These are phyloP conservation scores for Suillus placidus DNA, from an alignment of 768 basidiomycete genomes.

Conservation along the genomic window DNA sequence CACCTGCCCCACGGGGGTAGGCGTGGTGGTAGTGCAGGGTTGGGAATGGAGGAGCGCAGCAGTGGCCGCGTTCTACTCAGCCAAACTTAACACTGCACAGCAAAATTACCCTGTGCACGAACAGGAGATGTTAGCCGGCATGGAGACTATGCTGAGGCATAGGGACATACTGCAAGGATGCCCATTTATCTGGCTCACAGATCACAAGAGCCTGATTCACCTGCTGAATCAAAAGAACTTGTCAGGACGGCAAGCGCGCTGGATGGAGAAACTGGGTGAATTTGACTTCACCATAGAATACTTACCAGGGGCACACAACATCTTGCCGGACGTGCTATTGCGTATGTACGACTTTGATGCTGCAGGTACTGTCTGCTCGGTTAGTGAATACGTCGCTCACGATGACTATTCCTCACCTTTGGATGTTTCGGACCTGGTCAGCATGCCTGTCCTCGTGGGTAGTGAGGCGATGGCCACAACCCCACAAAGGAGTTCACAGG, in stretches of 20 bases:
- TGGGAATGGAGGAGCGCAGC: slow-evolving; percentile 25
- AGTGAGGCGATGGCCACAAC: too few relatives aligned
- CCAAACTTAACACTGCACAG: slow-evolving; percentile 20
- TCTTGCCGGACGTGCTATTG: slow-evolving; percentile 30
- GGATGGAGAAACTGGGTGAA: slow-evolving; percentile 35
- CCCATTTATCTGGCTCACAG: slow-evolving; percentile 32
- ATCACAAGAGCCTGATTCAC: slow-evolving; percentile 30
- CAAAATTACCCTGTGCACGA: slow-evolving; percentile 45
- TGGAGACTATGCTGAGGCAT: slow-evolving; percentile 37
- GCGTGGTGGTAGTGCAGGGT: slow-evolving; percentile 32
- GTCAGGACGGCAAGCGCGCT: slow-evolving; percentile 37
- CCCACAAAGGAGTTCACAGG: too few relatives aligned
- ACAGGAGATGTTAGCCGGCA: slow-evolving; percentile 39
- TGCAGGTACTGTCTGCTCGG: background rate
- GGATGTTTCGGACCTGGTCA: too few relatives aligned
- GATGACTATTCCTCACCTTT: too few relatives aligned
- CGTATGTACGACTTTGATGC: slow-evolving; percentile 16
- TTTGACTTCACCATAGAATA: slow-evolving; percentile 35
- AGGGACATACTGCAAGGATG: slow-evolving; percentile 34
- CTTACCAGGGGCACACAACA: slow-evolving; percentile 30
- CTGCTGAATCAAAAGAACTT: slow-evolving; percentile 37
- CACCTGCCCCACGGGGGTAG: slow-evolving; percentile 32
- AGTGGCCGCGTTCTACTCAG: slow-evolving; percentile 38
- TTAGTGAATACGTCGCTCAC: background rate
- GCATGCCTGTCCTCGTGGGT: slow-evolving; percentile 3